A percentile compares a stretch with the other conserved stretches of the same genome.
Conservation (phyloP, 257 asterid genomes). For the Cinchona pubescens region DNA sequence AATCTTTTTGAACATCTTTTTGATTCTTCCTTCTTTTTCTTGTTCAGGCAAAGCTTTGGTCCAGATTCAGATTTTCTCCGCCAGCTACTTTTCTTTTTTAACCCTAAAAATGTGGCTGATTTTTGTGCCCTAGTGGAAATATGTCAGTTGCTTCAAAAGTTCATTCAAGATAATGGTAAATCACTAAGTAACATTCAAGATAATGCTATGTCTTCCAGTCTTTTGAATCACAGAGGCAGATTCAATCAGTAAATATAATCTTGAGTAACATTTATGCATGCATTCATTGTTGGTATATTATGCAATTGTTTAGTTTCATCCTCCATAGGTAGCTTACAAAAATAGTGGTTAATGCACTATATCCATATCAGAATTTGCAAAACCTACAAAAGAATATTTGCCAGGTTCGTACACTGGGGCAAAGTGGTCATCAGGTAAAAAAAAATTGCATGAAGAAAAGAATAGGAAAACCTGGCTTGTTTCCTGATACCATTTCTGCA, state of each 20-base stretch:
- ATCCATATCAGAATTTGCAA: neutral
- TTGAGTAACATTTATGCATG: neutral
- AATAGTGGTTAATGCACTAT: neutral
- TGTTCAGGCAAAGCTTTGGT: conserved; percentile 79
- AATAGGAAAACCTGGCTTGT: neutral
- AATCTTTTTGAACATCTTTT: neutral
- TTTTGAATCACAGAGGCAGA: neutral
- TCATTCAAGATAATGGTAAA: conserved; percentile 63
- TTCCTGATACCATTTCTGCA: neutral
- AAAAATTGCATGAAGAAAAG: too few species aligned
- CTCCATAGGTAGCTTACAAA: neutral
- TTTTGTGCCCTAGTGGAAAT: conserved; percentile 76
- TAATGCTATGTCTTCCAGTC: neutral
- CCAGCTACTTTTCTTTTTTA: conserved; percentile 83
- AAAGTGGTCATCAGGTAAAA: neutral
- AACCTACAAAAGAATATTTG: too few species aligned
- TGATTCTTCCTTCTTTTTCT: conserved; percentile 9
- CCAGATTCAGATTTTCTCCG: conserved; percentile 74
- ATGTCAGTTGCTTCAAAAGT: conserved; percentile 65
- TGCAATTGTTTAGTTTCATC: neutral
- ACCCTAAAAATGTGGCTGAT: conserved; percentile 68
- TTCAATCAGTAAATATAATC: neutral
- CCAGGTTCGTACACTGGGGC: neutral
- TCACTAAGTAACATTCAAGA: conserved; percentile 15
- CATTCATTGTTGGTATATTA: neutral